A percentile compares a stretch with the other conserved stretches of the same genome.
phyloP scores from a whole-genome alignment of 1,139 yeast genomes.

The Waltiozyma sp. region DNA sequence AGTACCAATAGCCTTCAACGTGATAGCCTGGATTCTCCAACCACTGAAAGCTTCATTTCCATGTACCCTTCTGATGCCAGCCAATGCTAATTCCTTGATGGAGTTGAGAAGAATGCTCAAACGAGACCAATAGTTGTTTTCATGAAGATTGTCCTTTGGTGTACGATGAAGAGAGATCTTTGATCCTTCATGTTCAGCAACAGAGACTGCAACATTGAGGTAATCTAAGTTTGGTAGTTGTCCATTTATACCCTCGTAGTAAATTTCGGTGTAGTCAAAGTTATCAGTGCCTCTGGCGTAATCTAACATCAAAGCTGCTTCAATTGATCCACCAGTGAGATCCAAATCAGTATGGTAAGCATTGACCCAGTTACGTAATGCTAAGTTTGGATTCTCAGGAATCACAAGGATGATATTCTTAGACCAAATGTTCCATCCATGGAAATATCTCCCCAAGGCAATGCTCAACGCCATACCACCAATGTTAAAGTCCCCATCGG shows the following conservation, averaged over 20 bases:
- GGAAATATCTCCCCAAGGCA: conserved; percentile 69
- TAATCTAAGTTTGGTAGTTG: conserved; percentile 91
- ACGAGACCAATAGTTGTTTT: conserved; percentile 37
- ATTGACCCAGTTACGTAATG: conserved; percentile 83
- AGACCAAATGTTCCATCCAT: conserved; percentile 88
- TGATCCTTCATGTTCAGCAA: conserved; percentile 67
- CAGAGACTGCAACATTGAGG: conserved; percentile 64
- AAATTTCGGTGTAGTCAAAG: conserved; percentile 64
- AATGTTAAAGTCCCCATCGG: conserved; percentile 46
- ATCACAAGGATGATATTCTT: conserved; percentile 83
- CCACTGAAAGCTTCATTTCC: conserved; percentile 93
- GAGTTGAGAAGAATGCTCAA: conserved; percentile 54
- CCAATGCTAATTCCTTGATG: conserved; percentile 51
- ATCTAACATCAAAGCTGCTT: conserved; percentile 82
- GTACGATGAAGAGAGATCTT: conserved; percentile 57
- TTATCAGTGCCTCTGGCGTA: conserved; percentile 57
- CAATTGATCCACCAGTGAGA: conserved; percentile 90
- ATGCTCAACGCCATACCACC: conserved; percentile 74
- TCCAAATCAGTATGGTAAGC: conserved; percentile 85
- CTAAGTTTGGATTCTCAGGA: conserved; percentile 58
- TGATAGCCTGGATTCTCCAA: conserved; percentile 89
- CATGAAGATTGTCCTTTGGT: conserved; percentile 32
- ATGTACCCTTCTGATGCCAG: conserved; percentile 50
- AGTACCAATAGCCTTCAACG: conserved; percentile 45
- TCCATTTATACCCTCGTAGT: conserved; percentile 87